Base-by-base conservation (phyloP, 2,329 filamentous ascomycete species). In the Exophiala viscosa region DNA sequence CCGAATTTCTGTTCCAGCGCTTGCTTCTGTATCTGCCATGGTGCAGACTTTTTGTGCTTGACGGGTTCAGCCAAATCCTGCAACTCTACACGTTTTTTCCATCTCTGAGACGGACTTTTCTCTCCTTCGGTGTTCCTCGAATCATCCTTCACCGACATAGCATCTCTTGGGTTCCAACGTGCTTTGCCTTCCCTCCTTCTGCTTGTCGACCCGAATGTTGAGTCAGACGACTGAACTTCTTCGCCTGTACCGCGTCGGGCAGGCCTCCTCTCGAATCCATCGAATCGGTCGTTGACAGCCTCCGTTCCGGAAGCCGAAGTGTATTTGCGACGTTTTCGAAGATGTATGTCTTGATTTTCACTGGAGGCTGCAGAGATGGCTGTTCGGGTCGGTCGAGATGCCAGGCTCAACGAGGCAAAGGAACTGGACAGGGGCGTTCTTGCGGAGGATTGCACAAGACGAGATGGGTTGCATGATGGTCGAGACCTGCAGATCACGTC, bases 1-100 rank as follows among this genome's bases (percentile, higher is more conserved):
- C 83, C 83, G 60, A 96, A 93, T 65, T 97, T 99, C 55, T 81
- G 70, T 62, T 85, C 81, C 33, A 95, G 71, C 0, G 84, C 86
- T 1, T 73, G 74, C 67, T 96, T 96, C 60, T 96, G 87, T 11
- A 81, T 68, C 66, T 82, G 78, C 93, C 93, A 97, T 3, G 64
- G 54, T 58, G 84, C 79, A 2, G 36, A 15, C n/a, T 55, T 50
- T 35, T 55, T 43, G 5, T 47, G 43, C 32, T 48, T 42, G 9
- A 48, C 33, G 20, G 35, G 18, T 15, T 43, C 48, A 7, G 40
- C 41, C 38, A 52, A 32, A 14, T 54, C 57, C 17, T 47, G 50
- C 11, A 54, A 32, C 18, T 44, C 45, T 13, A 54, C n/a, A 9
- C 50, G 50, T 18, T 38, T 52, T n/a, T 49, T 20, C 35, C 52